Conservation (phyloP, 2,329 filamentous ascomycete genomes). For the Talaromyces sp. region DNA sequence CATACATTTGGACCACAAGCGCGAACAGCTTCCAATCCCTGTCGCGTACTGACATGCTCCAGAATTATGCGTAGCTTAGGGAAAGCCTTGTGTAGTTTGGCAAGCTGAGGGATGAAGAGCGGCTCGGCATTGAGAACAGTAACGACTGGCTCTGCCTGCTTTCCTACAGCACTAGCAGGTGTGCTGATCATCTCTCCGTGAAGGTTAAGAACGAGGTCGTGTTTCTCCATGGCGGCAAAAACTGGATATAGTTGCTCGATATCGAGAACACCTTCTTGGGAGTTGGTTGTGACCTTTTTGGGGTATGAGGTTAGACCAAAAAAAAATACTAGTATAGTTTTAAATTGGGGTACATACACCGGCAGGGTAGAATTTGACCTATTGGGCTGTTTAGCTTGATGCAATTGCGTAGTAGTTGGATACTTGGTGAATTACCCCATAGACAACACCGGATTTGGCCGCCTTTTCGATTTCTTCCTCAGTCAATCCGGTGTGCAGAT, state of each 20-base stretch:
- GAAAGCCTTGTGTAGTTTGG: conserved; percentile 67
- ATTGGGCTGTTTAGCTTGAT: conserved; percentile 39
- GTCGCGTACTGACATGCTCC: conserved; percentile 84
- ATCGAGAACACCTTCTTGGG: conserved; percentile 44
- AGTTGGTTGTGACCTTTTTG: conserved; percentile 50
- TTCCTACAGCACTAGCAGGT: conserved; percentile 27
- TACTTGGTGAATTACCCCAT: conserved; percentile 46
- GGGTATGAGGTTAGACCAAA: not conserved
- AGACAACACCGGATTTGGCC: conserved; percentile 61
- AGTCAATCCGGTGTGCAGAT: conserved; percentile 59
- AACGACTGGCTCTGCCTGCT: conserved; percentile 29
- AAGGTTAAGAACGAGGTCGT: conserved; percentile 82
- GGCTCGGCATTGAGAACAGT: conserved; percentile 66
- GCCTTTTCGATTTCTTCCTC: conserved; percentile 68
- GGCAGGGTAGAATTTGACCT: conserved; percentile 47
- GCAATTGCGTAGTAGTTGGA: conserved; percentile 12
- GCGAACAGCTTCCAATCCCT: conserved; percentile 71
- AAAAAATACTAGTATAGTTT: not conserved
- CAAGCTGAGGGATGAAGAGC: conserved; percentile 74
- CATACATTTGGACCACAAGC: conserved; percentile 64
- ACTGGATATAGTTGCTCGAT: conserved; percentile 50
- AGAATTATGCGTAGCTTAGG: conserved; percentile 56
- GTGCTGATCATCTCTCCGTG: conserved; percentile 67
- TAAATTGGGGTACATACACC: conserved; percentile 23
- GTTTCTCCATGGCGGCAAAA: conserved; percentile 83